phyloP scores from a whole-genome alignment of 2,329 filamentous ascomycete genomes.

The Gliomastix tumulicola region DNA sequence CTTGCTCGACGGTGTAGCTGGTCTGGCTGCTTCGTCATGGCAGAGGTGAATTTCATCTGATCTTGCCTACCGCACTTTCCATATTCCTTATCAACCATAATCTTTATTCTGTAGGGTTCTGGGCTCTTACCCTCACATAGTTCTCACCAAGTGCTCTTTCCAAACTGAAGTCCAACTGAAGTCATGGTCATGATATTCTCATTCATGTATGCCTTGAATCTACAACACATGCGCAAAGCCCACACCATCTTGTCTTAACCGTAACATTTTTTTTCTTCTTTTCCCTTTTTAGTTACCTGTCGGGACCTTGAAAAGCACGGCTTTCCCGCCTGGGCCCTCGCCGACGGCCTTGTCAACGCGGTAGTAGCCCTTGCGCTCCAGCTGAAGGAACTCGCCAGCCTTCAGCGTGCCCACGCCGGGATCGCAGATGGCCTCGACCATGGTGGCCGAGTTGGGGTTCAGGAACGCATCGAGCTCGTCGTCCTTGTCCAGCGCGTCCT shows the following conservation, averaged over 20 bases:
- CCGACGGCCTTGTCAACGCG: constrained; percentile 62
- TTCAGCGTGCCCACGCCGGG: constrained; percentile 72
- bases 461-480: constrained; percentile 81
- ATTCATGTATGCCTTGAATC: too few species aligned
- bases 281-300: constrained; percentile 37
- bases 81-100: too few species aligned
- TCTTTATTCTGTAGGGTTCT: too few species aligned
- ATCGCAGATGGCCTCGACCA: constrained; percentile 71
- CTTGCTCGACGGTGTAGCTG: too few species aligned
- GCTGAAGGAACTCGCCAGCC: constrained; percentile 87
- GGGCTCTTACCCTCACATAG: too few species aligned
- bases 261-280: neutral
- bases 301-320: constrained; percentile 51
- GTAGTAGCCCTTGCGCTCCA: constrained; percentile 90
- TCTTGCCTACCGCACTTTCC: too few species aligned
- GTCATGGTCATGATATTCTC: too few species aligned
- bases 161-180: too few species aligned
- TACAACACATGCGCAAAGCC: neutral
- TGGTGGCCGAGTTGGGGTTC: constrained; percentile 67
- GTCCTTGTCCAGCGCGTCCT: constrained; percentile 87
- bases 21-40: too few species aligned
- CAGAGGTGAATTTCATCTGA: too few species aligned
- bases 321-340: constrained; percentile 31
- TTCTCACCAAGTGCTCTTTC: too few species aligned
- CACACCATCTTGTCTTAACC: neutral